Percentiles rank a stretch among this genome's conserved stretches.
Conservation (phyloP, 352 stramenopile genomes). For the Elongisporangium anandrum region DNA sequence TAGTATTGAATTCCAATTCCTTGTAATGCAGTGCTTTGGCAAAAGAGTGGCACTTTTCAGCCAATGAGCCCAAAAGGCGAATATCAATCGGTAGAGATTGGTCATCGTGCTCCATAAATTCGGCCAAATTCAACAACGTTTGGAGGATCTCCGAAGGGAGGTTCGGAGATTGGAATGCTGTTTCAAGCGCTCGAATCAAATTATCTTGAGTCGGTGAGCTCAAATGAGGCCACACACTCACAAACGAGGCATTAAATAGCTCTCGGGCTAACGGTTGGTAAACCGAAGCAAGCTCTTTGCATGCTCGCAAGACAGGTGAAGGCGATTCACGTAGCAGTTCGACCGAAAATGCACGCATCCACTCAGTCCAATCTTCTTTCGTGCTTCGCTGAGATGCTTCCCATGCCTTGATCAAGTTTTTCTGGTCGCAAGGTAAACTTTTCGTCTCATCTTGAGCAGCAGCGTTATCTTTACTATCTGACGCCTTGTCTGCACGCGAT, state of each 20-base stretch:
- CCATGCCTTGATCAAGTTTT: constrained; percentile 84
- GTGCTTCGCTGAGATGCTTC: constrained; percentile 79
- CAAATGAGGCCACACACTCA: constrained; percentile 98
- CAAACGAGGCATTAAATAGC: constrained; percentile 99
- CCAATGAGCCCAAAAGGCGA: constrained; percentile 93
- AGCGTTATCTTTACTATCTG: constrained; percentile 31
- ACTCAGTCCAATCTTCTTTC: constrained; percentile 98
- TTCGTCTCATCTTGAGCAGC: constrained; percentile 61
- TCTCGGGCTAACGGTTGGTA: constrained; percentile 98
- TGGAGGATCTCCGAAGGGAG: constrained; percentile 98
- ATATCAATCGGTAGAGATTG: constrained; percentile 97
- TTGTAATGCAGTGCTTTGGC: constrained; percentile 99
- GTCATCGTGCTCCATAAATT: constrained; percentile 99
- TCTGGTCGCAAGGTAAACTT: constrained; percentile 75
- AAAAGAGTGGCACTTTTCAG: constrained; percentile 98
- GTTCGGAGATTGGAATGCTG: constrained; percentile 90
- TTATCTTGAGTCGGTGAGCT: constrained; percentile 87
- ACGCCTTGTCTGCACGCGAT: constrained; percentile 26
- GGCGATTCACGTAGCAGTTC: constrained; percentile 97
- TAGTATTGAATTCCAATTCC: constrained; percentile 96
- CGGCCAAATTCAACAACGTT: constrained; percentile 96
- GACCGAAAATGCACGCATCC: constrained; percentile 97
- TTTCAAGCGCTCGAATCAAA: constrained; percentile 93
- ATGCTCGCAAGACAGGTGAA: constrained; percentile 92
- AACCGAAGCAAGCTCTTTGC: constrained; percentile 95